Evolutionary conservation across 148 eudicot species (phyloP), one percentile per base, ranked within the genome.

Genomic region (Simmondsia chinensis): DNA sequence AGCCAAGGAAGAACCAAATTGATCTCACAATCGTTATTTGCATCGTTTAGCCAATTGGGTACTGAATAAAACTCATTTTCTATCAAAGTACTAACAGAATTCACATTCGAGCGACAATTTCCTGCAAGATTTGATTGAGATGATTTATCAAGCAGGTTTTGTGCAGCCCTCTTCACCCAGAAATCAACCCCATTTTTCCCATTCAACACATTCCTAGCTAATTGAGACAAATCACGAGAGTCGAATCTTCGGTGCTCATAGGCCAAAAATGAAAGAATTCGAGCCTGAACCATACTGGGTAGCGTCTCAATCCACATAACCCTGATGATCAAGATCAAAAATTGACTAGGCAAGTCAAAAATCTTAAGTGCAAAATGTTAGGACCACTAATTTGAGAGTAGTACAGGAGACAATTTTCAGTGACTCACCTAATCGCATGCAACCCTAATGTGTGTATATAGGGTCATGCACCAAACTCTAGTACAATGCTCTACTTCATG

Each of bases 101-200:
- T 60, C 30, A 63, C 56, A 52, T 59, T 60, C 20, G 65, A 63
- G 16, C 57, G 26, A 33, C 54, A 52, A 42, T 66, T 49, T 64
- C 60, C 60, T 25, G 64, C 54, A 47, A 23, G 45, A 23, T 23
- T 57, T 18, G 77, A 61, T 13, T 66, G 27, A 48, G 80, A 67
- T 57, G 71, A 50, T 29, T 20, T 43, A 29, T 64, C 80, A 25
- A 78, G 69, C 77, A 74, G 71, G 49, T 74, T 65, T 2, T 35
- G 56, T 48, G 86, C 86, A 41, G 59, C 57, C 31, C 33, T 59
- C 64, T 57, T 56, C 3, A 74, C 81, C 81, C 80, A 70, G 56
- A 65, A 74, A 57, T 71, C 70, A 19, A 71, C 24, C 39, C 16
- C 37, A n/a, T 30, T 28, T 1, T 26, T 54, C 25, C 35, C 59